Evolutionary conservation across 2,329 filamentous ascomycete species (phyloP), one percentile per base, ranked within the genome.

Genomic region (Cytospora chrysosperma): DNA sequence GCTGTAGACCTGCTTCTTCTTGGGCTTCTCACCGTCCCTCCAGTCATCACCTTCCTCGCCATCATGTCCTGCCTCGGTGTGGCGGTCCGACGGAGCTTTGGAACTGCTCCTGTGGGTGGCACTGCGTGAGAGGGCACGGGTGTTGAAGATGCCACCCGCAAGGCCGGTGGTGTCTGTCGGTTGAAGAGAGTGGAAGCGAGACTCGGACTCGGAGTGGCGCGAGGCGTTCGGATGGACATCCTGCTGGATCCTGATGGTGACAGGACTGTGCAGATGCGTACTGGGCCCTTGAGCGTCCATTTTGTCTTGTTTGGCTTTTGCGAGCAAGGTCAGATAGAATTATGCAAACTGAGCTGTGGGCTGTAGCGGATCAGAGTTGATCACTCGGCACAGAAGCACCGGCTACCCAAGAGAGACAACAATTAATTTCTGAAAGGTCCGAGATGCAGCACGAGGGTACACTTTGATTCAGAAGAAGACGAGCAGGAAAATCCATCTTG

Each of bases 1-100:
- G 34, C 53, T 34, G 57, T 68, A 69, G 24, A 69, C 63, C 61
- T 69, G 68, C 66, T 68, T 69, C 26, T 51, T 59, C 62, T 63
- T 66, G 28, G 49, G 59, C 51, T 62, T 62, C 51, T 66, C 62
- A 34, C 28, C 56, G 30, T 66, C 61, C 27, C 61, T 62, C 67
- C 67, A 69, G 51, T 66, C 61, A 40, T 67, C 64, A 27, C 68
- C 65, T 21, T 68, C 67, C 40, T 68, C 68, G n/a, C 54, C 64
- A 40, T 67, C 67, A n/a, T 47, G n/a, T 13, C 59, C 62, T 3
- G 47, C 59, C 30, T 52, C 56, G 3, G 32, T 27, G 15, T 21
- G 60, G 34, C 52, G 59, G 37, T 67, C 65, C 15, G 56, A 61
- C 49, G 62, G 60, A 50, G 61, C 32, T 17, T 51, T 15, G 17